Conservation (phyloP, 306 rosid species). For the Carpinus viminea region DNA sequence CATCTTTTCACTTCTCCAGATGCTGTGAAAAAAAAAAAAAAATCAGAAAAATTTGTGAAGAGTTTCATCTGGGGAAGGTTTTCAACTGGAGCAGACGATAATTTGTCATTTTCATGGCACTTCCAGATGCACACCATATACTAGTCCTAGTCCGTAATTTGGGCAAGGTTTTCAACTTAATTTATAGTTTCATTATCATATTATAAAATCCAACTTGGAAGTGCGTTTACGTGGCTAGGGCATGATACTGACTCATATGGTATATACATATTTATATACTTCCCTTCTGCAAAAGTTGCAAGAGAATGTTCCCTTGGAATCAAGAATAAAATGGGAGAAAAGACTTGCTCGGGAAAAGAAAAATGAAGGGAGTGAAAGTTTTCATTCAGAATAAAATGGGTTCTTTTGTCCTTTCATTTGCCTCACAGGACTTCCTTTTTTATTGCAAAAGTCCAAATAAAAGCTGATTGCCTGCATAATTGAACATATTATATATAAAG, state of each 20-base stretch:
- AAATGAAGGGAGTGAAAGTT: not conserved
- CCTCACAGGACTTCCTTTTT: no score
- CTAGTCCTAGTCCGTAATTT: not conserved
- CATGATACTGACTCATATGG: not conserved
- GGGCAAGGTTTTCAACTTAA: not conserved
- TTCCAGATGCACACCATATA: no score
- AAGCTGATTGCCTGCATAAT: not conserved
- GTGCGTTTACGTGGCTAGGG: not conserved
- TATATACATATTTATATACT: not conserved
- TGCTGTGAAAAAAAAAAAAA: no score
- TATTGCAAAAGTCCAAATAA: not conserved
- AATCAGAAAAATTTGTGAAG: no score
- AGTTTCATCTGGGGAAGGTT: no score
- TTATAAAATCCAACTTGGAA: no score
- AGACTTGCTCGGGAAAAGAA: not conserved
- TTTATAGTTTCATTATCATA: not conserved
- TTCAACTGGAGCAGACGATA: no score
- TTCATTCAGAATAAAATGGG: not conserved
- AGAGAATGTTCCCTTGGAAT: not conserved
- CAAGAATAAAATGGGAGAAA: not conserved
- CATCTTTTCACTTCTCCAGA: not conserved
- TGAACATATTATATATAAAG: not conserved
- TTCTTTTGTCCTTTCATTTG: no score
- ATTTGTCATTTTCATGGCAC: no score
- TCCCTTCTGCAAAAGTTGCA: not conserved